These are phyloP conservation scores for Colletotrichum costaricense DNA, from an alignment of 2,329 filamentous ascomycete genomes.

Conservation along the genomic window DNA sequence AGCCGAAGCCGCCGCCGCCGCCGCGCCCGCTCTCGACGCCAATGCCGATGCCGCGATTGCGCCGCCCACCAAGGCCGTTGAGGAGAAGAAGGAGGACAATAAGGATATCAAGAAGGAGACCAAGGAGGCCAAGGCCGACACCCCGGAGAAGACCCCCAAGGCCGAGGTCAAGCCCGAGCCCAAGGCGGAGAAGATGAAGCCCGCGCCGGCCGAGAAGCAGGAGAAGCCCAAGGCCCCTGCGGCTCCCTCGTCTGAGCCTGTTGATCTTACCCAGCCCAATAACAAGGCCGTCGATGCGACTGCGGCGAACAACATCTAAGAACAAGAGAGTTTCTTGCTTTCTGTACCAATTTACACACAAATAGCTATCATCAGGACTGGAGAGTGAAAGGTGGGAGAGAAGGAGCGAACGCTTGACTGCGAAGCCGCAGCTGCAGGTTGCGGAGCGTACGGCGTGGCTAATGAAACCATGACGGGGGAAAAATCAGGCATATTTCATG, in stretches of 20 bases:
- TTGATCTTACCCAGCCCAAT: conserved; percentile 37
- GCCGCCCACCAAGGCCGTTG: conserved; percentile 3
- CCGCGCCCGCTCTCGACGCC: conserved; percentile 42
- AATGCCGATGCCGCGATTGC: conserved; percentile 36
- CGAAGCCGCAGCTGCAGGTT: not conserved
- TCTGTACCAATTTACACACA: not conserved
- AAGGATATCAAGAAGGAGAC: conserved; percentile 15
- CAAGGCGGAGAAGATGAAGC: conserved; percentile 28
- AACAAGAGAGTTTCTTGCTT: not conserved
- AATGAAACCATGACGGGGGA: conserved; percentile 32
- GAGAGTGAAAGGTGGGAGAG: not conserved
- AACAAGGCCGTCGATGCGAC: conserved; percentile 46
- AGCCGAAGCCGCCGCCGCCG: conserved; percentile 1
- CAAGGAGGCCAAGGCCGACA: not conserved
- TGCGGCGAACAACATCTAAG: conserved; percentile 42
- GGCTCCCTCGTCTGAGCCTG: conserved; percentile 21
- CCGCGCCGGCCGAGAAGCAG: conserved; percentile 31
- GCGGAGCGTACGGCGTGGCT: conserved; percentile 12
- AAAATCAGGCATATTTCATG: conserved; percentile 26
- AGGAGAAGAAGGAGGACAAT: conserved; percentile 8
- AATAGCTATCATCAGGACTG: not conserved
- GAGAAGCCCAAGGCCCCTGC: conserved; percentile 23
- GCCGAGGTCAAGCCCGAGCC: conserved; percentile 8
- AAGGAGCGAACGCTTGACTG: not conserved
- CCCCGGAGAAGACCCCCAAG: not conserved